A percentile compares a stretch with the other conserved stretches of the same genome.
phyloP scores from a whole-genome alignment of 2,329 filamentous ascomycete species.

The Exophiala lecanii-corni region DNA sequence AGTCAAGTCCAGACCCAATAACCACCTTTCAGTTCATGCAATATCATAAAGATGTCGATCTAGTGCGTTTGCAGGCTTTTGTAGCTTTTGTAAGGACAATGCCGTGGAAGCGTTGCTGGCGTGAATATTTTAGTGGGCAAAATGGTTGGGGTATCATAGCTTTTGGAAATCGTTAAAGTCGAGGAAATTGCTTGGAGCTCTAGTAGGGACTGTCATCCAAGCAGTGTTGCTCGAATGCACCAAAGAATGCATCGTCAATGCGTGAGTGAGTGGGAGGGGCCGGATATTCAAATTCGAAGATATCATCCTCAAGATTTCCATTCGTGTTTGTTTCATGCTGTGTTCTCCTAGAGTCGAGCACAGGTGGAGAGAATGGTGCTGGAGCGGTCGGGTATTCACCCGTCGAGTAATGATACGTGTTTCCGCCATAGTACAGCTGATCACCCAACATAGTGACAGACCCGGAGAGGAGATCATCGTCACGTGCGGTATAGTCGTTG shows the following conservation, averaged over 20 bases:
- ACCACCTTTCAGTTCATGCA: no score
- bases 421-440: constrained; percentile 23
- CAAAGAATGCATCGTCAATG: constrained; percentile 1
- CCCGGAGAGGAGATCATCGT: constrained; percentile 17
- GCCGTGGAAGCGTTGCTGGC: no score
- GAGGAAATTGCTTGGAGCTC: no score
- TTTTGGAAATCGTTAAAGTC: no score
- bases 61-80: no score
- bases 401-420: constrained; percentile 19
- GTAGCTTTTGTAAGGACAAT: no score
- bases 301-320: background rate
- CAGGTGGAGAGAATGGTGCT: background rate
- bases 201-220: background rate
- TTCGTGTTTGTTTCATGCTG: no score
- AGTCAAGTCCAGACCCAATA: no score
- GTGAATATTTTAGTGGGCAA: no score
- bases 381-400: constrained; percentile 19
- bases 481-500: constrained; percentile 1
- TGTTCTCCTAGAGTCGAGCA: background rate
- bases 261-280: background rate
- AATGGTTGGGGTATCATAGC: no score
- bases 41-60: no score
- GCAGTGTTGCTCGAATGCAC: constrained; percentile 2
- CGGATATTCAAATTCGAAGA: constrained; percentile 1
- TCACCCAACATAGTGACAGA: constrained; percentile 24